Base-by-base conservation (phyloP, 768 basidiomycete species). In the Rhizopogon vesiculosus region DNA sequence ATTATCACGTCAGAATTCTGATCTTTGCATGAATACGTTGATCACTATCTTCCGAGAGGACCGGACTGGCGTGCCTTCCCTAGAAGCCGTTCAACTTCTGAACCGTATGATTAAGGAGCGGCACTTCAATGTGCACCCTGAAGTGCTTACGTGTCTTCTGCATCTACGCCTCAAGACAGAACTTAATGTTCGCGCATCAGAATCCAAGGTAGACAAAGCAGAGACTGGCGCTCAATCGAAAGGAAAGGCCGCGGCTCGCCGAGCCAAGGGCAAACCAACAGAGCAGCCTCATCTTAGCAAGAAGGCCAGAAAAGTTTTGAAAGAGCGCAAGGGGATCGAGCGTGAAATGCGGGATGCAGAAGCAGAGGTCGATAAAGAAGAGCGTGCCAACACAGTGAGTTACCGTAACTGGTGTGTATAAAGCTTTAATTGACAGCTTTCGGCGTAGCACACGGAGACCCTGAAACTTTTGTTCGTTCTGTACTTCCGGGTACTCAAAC, bases 81-180 rank as follows among this genome's bases (percentile, higher is more conserved):
- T 98, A 55, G 93, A 97, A 68, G 75, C 87, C 55, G 91, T 98
- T 42, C 89, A 94, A 44, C 76, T 98, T 40, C 72, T 99, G 59
- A 94, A 97, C 62, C 85, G 94, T 57, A 98, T 98, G 91, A 83
- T 97, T 68, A 98, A 96, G 69, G 96, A 97, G 66, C 85, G 86
- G 33, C 83, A 84, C 60, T 99, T 91, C 74, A 85, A 87, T 60
- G 85, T 98, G 42, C 89, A 95, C 65, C 92, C 96, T 8, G 86
- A 91, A 57, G 89, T 94, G 45, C 78, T 98, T 45, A 82, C 86
- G 13, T 91, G 89, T 67, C 81, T 99, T 3, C 77, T 92, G 51
- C 81, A 91, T 64, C 78, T 99, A 43, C 88, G 95, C 15, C 79
- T 99, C 40, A 88, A 90, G 70, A 89, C 81, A 58, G 95, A 98